Conservation (phyloP, 2,329 filamentous ascomycete genomes). For the Colletotrichum viniferum region DNA sequence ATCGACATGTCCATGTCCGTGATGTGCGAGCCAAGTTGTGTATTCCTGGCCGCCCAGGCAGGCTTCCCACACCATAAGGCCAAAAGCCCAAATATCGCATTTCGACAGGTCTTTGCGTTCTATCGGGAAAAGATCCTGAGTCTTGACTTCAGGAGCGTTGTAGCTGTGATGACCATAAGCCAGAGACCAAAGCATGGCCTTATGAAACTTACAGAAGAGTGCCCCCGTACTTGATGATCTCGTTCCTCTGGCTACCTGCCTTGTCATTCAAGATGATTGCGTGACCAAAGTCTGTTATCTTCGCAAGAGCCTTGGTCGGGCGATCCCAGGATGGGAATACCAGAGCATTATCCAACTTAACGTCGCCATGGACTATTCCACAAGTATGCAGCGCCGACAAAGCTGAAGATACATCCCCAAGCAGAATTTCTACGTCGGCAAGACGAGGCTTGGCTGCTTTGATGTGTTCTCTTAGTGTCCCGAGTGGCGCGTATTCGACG, state of each 20-base stretch:
- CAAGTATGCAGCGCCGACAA: not conserved
- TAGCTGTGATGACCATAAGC: not conserved
- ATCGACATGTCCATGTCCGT: not conserved
- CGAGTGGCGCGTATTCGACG: not conserved
- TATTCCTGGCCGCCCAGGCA: not conserved
- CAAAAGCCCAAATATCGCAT: not conserved
- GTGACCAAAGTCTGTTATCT: not conserved
- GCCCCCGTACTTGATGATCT: not conserved
- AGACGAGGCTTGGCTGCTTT: not conserved
- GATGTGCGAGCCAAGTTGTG: not conserved
- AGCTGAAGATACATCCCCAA: not conserved
- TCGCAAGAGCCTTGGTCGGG: not conserved
- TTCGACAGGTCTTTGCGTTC: not conserved
- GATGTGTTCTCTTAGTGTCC: not conserved
- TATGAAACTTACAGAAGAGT: not conserved
- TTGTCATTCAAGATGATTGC: not conserved
- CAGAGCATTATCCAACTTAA: not conserved
- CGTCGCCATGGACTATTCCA: not conserved
- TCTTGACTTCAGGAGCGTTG: not conserved
- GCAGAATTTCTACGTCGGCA: not conserved
- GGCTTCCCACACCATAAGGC: not conserved
- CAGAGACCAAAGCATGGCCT: accelerated
- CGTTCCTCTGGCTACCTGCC: not conserved
- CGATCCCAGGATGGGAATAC: not conserved
- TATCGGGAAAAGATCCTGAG: not conserved